A percentile compares a stretch with the other conserved stretches of the same genome.
These are phyloP conservation scores for Allium sativum DNA, from an alignment of 106 monocot genomes.

Conservation along the genomic window DNA sequence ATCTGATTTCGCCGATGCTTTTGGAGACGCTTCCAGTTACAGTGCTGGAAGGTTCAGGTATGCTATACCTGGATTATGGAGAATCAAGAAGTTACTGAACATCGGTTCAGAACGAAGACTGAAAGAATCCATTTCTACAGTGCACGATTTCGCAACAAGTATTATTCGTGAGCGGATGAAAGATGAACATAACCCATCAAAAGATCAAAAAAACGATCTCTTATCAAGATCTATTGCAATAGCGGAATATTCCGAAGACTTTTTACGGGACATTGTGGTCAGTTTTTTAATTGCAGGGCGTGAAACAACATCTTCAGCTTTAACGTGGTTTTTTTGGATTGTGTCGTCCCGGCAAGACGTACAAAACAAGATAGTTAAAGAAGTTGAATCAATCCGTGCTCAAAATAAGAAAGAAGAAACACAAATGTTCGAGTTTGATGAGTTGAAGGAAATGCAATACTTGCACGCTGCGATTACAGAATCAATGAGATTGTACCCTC, in stretches of 20 bases:
- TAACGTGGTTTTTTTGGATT: constrained; percentile 49
- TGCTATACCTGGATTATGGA: constrained; percentile 16
- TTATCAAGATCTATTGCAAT: neutral
- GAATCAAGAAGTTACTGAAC: constrained; percentile 15
- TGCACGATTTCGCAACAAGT: constrained; percentile 15
- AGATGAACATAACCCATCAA: neutral
- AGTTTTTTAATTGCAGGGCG: constrained; percentile 37
- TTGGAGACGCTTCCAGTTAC: constrained; percentile 8
- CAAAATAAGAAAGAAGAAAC: neutral
- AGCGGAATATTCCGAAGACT: neutral
- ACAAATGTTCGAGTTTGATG: constrained; percentile 22
- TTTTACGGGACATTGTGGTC: constrained; percentile 26
- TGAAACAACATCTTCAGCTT: constrained; percentile 34
- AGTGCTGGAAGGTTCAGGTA: constrained; percentile 33
- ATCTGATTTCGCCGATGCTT: constrained; percentile 8
- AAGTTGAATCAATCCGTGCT: constrained; percentile 6
- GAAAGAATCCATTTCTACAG: constrained; percentile 14
- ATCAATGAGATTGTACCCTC: constrained; percentile 35
- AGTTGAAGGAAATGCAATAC: constrained; percentile 45
- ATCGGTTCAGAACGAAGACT: constrained; percentile 19
- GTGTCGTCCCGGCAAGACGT: constrained; percentile 16
- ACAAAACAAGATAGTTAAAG: constrained; percentile 27
- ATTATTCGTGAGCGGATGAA: constrained; percentile 12
- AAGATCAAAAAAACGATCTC: neutral
- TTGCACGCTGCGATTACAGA: constrained; percentile 36